These are phyloP conservation scores for Aspergillus calidoustus DNA, from an alignment of 2,329 filamentous ascomycete species.

Conservation along the genomic window DNA sequence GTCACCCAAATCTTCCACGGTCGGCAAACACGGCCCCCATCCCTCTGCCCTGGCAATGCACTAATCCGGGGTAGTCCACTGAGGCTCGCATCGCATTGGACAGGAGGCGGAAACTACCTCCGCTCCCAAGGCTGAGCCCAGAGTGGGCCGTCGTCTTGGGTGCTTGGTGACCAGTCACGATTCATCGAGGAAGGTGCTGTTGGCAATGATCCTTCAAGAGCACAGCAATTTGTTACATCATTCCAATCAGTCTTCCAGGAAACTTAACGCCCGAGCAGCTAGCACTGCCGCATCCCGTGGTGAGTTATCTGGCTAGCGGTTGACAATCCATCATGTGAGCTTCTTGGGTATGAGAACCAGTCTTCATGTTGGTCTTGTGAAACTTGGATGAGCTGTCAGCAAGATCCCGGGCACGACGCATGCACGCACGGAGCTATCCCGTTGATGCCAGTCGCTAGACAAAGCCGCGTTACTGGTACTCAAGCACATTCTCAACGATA, in stretches of 20 bases:
- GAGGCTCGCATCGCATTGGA: slow-evolving; percentile 2
- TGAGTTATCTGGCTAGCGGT: neutral
- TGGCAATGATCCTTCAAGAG: neutral
- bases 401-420: neutral
- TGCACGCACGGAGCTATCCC: neutral
- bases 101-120: neutral
- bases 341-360: neutral
- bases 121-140: slow-evolving; percentile 22
- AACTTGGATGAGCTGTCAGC: neutral
- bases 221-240: slow-evolving; percentile 9
- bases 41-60: slow-evolving; percentile 7
- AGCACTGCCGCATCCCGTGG: slow-evolving; percentile 11
- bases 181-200: neutral
- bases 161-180: neutral
- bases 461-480: neutral
- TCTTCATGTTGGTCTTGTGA: neutral
- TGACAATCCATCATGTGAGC: neutral
- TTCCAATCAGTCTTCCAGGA: slow-evolving; percentile 10
- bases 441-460: neutral
- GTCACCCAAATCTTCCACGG: neutral
- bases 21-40: slow-evolving; percentile 5
- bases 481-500: neutral
- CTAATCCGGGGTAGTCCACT: slow-evolving; percentile 2
- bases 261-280: neutral
- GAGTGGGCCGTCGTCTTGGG: neutral